These are phyloP conservation scores for Capniomyces stellatus DNA, from an alignment of 371 early-diverging fungal species.

Conservation along the genomic window DNA sequence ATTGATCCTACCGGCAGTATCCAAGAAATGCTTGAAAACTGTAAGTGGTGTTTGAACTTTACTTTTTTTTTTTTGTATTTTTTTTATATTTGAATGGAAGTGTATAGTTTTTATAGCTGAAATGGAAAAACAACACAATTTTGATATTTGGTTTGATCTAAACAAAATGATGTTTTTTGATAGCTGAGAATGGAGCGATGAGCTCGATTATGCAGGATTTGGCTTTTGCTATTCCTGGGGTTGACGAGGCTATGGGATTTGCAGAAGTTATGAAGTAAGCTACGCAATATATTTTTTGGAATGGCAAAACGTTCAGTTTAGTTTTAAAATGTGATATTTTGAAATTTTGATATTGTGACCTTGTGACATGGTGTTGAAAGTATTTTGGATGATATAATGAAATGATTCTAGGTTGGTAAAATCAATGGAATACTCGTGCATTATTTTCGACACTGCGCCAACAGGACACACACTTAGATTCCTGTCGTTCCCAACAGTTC, in stretches of 20 bases:
- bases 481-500: conserved; percentile 86
- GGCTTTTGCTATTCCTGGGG: conserved; percentile 94
- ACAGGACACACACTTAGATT: conserved; percentile 98
- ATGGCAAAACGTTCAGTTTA: not conserved
- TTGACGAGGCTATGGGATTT: conserved; percentile 98
- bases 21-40: conserved; percentile 87
- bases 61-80: not conserved
- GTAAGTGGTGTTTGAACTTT: not conserved
- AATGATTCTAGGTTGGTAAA: conserved; percentile 70
- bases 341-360: not conserved
- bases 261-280: conserved; percentile 90
- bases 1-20: conserved; percentile 93
- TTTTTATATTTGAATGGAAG: not conserved
- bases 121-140: too few relatives aligned
- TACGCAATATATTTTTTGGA: conserved; percentile 12
- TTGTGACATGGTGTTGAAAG: not conserved
- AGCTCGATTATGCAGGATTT: conserved; percentile 84
- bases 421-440: conserved; percentile 92
- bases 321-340: not conserved
- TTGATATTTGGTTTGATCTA: too few relatives aligned
- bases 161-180: not conserved
- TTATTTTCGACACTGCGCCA: conserved; percentile 98
- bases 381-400: conserved; percentile 21
- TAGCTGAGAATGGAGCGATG: conserved; percentile 57
- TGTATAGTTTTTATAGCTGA: too few relatives aligned